Conservation (phyloP, 192 early-diverging fungal genomes). For the Physocladia obscura region DNA sequence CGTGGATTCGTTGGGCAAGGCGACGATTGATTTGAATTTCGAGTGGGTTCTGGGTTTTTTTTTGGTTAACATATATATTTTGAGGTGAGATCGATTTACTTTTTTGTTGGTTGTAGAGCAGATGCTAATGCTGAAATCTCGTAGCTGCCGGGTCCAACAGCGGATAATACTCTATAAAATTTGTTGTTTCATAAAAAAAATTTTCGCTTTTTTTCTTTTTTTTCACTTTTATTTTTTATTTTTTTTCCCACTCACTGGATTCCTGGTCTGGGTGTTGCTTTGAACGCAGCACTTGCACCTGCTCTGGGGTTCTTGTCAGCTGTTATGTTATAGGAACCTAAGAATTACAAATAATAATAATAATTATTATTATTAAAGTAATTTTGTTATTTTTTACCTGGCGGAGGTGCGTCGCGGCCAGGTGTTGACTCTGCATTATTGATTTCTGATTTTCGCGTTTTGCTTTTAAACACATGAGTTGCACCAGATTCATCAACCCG, state of each 20-base stretch:
- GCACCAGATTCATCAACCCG: conserved; percentile 27
- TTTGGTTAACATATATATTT: not conserved
- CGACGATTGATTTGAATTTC: conserved; percentile 35
- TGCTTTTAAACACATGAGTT: conserved; percentile 40
- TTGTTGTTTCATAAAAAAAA: not conserved
- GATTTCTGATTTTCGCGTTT: conserved; percentile 34
- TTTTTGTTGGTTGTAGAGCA: conserved; percentile 14
- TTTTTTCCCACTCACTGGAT: conserved; percentile 14
- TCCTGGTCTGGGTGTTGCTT: conserved; percentile 16
- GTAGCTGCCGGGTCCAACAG: conserved; percentile 38
- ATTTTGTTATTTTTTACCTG: conserved; percentile 28
- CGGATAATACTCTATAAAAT: conserved; percentile 1
- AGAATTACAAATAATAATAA: not conserved
- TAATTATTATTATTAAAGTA: not conserved
- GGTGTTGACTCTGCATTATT: conserved; percentile 35
- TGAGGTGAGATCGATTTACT: conserved; percentile 6
- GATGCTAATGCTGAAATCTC: not conserved
- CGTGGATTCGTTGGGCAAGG: conserved; percentile 22
- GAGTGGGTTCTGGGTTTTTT: conserved; percentile 14
- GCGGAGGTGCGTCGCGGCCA: conserved; percentile 42
- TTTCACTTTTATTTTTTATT: not conserved
- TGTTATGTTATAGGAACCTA: conserved; percentile 34
- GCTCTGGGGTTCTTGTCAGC: conserved; percentile 31
- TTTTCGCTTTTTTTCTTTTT: no score
- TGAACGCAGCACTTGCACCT: conserved; percentile 46